Evolutionary conservation across 2,329 filamentous ascomycete genomes (phyloP).

Genomic region (Elsinoe perseae): DNA sequence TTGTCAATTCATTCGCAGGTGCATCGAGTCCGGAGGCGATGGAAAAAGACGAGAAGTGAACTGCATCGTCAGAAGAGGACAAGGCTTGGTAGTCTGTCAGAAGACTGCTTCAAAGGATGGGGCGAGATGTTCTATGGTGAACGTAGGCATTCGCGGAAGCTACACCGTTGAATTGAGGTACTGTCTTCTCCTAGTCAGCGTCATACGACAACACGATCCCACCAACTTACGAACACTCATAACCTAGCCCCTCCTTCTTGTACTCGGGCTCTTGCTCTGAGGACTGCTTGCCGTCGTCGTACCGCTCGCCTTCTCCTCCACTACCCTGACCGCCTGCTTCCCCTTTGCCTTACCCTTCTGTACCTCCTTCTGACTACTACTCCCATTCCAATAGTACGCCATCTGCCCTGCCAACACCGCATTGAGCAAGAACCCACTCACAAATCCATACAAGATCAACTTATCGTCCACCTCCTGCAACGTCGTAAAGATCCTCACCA

Average conservation of each 20-base stretch:
- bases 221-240: too few species aligned
- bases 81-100: too few species aligned
- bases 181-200: not conserved
- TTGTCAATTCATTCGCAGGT: too few species aligned
- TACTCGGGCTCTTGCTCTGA: constrained; percentile 46
- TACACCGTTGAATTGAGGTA: too few species aligned
- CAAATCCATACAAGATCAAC: constrained; percentile 88
- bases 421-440: constrained; percentile 87
- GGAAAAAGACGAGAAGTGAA: too few species aligned
- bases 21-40: too few species aligned
- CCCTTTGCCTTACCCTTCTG: constrained; percentile 35
- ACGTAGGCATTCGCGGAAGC: not conserved
- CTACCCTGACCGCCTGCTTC: constrained; percentile 27
- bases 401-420: constrained; percentile 80
- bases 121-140: too few species aligned
- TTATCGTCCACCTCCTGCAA: constrained; percentile 96
- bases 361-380: constrained; percentile 32
- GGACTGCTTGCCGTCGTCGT: constrained; percentile 31
- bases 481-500: constrained; percentile 94
- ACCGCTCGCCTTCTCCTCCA: constrained; percentile 25
- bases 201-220: too few species aligned
- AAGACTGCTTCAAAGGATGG: too few species aligned
- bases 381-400: constrained; percentile 88
- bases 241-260: constrained; percentile 45
- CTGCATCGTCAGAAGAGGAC: too few species aligned